phyloP scores from a whole-genome alignment of 2,329 filamentous ascomycete genomes.

The Aureobasidium mangrovei region DNA sequence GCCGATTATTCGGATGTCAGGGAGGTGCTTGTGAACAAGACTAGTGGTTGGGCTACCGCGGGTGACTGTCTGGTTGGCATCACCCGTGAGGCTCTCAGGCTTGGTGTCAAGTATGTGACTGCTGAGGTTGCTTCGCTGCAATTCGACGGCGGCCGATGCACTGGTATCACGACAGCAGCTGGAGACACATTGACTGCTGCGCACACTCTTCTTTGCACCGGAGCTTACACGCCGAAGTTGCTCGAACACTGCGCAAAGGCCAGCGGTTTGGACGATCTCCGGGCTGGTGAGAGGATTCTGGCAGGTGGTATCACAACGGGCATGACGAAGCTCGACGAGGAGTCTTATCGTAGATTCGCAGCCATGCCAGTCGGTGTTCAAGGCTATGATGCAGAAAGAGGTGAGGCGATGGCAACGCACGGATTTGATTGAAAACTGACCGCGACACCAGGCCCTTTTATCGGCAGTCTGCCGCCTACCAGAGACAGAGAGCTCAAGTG shows the following conservation, averaged over 20 bases:
- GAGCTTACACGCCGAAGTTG: slow-evolving; percentile 35
- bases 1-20: slow-evolving; percentile 52
- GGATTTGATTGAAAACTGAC: slow-evolving; percentile 15
- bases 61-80: slow-evolving; percentile 48
- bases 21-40: slow-evolving; percentile 52
- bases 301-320: slow-evolving; percentile 47
- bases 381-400: slow-evolving; percentile 33
- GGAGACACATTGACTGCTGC: slow-evolving; percentile 28
- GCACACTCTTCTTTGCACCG: slow-evolving; percentile 33
- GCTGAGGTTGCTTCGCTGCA: slow-evolving; percentile 43
- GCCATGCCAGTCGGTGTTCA: slow-evolving; percentile 39
- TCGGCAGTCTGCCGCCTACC: slow-evolving; percentile 50
- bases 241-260: slow-evolving; percentile 42
- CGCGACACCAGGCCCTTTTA: slow-evolving; percentile 41
- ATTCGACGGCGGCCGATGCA: slow-evolving; percentile 41
- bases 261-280: slow-evolving; percentile 38
- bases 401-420: slow-evolving; percentile 16
- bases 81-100: slow-evolving; percentile 43
- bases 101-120: slow-evolving; percentile 52
- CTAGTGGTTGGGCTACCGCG: slow-evolving; percentile 56
- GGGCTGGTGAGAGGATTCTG: slow-evolving; percentile 45
- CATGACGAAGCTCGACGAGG: slow-evolving; percentile 38
- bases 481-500: slow-evolving; percentile 43
- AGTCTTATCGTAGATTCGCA: slow-evolving; percentile 30
- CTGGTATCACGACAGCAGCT: slow-evolving; percentile 32